Conservation (phyloP, 1,284 basidiomycete genomes). For the Neotropicomus parvogracilis region DNA sequence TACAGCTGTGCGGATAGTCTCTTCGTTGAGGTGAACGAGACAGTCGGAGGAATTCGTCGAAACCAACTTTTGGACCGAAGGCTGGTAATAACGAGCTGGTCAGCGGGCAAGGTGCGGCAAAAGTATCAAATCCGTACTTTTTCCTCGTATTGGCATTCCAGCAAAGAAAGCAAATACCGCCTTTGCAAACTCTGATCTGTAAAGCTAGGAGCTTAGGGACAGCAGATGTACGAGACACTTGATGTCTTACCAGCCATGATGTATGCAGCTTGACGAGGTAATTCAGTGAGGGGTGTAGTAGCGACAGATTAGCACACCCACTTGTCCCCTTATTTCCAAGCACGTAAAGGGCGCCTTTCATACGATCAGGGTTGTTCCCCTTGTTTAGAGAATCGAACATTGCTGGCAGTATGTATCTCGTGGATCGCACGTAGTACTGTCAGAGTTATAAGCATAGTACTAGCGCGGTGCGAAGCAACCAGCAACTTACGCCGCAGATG, state of each 20-base stretch:
- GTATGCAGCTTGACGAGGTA: conserved; percentile 47
- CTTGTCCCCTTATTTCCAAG: conserved; percentile 76
- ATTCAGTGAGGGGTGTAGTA: conserved; percentile 5
- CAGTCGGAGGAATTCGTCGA: conserved; percentile 70
- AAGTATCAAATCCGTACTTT: conserved; percentile 51
- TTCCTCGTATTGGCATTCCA: conserved; percentile 88
- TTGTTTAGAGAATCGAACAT: conserved; percentile 72
- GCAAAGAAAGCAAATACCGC: conserved; percentile 66
- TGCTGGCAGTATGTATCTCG: conserved; percentile 59
- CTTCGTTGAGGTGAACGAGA: conserved; percentile 55
- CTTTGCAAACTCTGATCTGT: conserved; percentile 68
- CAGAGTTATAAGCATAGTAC: conserved; percentile 5
- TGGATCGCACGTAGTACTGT: conserved; percentile 81
- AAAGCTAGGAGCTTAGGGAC: conserved; percentile 11
- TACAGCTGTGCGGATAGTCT: conserved; percentile 56
- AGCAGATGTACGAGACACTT: conserved; percentile 5
- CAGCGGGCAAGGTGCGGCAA: conserved; percentile 1
- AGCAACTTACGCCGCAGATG: conserved; percentile 55
- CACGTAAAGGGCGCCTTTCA: conserved; percentile 93
- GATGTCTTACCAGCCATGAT: conserved; percentile 53
- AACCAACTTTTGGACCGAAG: conserved; percentile 89
- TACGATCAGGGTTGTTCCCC: conserved; percentile 85
- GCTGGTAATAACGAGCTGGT: conserved; percentile 41
- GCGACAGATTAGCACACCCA: conserved; percentile 25
- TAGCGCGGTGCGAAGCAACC: conserved; percentile 25